A percentile compares a stretch with the other conserved stretches of the same genome.
Conservation (phyloP, 2,329 filamentous ascomycete genomes). For the Thelonectria discophora region DNA sequence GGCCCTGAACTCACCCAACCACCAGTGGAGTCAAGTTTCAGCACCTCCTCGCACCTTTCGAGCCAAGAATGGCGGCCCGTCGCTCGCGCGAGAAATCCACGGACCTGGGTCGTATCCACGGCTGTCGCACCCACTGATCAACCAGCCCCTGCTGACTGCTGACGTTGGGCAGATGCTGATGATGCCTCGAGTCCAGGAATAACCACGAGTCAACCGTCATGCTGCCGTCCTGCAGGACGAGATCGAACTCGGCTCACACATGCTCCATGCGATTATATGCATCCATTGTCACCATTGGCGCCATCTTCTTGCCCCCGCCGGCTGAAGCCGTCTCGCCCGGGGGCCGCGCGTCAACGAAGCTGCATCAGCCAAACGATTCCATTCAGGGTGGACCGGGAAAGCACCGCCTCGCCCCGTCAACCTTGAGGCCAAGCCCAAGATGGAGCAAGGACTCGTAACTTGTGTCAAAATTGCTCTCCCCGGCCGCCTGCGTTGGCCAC, state of each 20-base stretch:
- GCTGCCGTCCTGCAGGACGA: neutral
- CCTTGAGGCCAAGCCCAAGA: neutral
- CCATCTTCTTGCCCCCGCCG: neutral
- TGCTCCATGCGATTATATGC: neutral
- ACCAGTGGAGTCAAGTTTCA: neutral
- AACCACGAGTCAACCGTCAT: neutral
- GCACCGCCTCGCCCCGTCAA: neutral
- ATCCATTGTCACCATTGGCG: too few species aligned
- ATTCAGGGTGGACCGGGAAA: neutral
- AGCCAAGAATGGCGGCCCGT: neutral
- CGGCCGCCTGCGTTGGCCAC: neutral
- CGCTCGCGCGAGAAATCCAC: neutral
- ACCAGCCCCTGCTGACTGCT: too few species aligned
- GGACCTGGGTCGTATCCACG: neutral
- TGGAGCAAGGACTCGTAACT: neutral
- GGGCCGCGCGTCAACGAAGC: neutral
- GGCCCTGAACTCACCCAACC: neutral
- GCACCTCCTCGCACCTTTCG: neutral
- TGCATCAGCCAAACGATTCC: neutral
- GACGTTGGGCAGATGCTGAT: too few species aligned
- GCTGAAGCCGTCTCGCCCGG: neutral
- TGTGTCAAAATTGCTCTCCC: neutral
- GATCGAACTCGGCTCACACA: neutral
- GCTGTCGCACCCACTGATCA: too few species aligned
- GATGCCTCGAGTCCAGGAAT: neutral